phyloP scores from a whole-genome alignment of 257 asterid genomes.

The Ilex aquifolium region DNA sequence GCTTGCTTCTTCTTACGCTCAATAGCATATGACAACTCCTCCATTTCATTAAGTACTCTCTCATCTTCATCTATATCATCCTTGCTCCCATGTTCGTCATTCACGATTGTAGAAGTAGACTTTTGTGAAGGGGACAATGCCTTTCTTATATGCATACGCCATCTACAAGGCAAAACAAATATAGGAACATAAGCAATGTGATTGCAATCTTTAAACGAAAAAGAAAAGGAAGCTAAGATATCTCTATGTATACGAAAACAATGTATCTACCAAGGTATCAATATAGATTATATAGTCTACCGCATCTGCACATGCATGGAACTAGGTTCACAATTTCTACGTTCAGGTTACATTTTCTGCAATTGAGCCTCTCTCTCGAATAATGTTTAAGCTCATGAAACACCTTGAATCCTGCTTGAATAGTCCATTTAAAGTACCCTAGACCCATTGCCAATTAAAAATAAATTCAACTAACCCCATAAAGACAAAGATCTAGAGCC shows the following conservation, averaged over 20 bases:
- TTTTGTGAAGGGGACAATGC: conserved; percentile 73
- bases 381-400: no score
- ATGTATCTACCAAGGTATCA: no score
- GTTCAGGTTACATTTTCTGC: no score
- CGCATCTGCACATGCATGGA: no score
- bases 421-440: no score
- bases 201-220: background rate
- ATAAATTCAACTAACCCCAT: no score
- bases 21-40: conserved; percentile 70
- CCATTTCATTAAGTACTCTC: conserved; percentile 69
- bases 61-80: conserved; percentile 60
- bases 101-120: conserved; percentile 27
- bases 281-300: no score
- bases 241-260: no score
- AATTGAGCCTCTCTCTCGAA: no score
- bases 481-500: background rate
- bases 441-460: no score
- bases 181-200: background rate
- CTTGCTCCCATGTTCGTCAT: conserved; percentile 37
- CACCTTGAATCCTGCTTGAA: no score
- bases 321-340: no score
- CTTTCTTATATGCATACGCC: conserved; percentile 78
- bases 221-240: background rate
- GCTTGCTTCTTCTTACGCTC: conserved; percentile 74
- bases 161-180: conserved; percentile 34